A percentile compares a stretch with the other conserved stretches of the same genome.
phyloP scores from a whole-genome alignment of 2,329 filamentous ascomycete genomes.

The Botrytis medusae region DNA sequence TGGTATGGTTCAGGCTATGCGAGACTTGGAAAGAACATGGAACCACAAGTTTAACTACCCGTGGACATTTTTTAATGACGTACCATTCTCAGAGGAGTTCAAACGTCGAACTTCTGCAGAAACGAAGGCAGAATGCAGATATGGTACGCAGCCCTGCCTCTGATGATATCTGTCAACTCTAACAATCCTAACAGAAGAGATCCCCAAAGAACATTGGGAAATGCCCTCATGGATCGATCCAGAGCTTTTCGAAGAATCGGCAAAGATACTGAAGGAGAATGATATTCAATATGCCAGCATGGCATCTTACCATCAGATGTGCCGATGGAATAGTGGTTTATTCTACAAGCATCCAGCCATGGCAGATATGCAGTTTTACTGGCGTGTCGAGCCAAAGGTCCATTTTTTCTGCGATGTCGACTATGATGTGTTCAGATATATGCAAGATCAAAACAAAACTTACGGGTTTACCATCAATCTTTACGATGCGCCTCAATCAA shows the following conservation, averaged over 20 bases:
- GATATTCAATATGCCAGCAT: constrained; percentile 87
- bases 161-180: constrained; percentile 27
- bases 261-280: constrained; percentile 77
- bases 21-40: constrained; percentile 90
- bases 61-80: constrained; percentile 99
- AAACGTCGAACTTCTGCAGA: constrained; percentile 75
- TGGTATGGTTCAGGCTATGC: constrained; percentile 84
- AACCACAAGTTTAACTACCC: constrained; percentile 99
- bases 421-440: constrained; percentile 97
- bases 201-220: constrained; percentile 95
- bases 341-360: constrained; percentile 97
- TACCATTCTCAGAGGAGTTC: constrained; percentile 90
- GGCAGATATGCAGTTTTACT: constrained; percentile 83
- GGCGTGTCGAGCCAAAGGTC: constrained; percentile 97
- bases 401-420: constrained; percentile 99
- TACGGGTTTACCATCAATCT: constrained; percentile 99
- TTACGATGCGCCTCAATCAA: constrained; percentile 85
- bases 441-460: constrained; percentile 97
- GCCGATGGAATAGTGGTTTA: constrained; percentile 95
- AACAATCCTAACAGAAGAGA: constrained; percentile 60
- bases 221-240: constrained; percentile 89
- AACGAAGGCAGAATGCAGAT: constrained; percentile 85
- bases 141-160: constrained; percentile 56
- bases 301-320: constrained; percentile 97
- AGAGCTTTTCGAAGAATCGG: constrained; percentile 81